A percentile compares a stretch with the other conserved stretches of the same genome.
Evolutionary conservation across 345 rosid species (phyloP).

Genomic region (Gossypium sturtianum): DNA sequence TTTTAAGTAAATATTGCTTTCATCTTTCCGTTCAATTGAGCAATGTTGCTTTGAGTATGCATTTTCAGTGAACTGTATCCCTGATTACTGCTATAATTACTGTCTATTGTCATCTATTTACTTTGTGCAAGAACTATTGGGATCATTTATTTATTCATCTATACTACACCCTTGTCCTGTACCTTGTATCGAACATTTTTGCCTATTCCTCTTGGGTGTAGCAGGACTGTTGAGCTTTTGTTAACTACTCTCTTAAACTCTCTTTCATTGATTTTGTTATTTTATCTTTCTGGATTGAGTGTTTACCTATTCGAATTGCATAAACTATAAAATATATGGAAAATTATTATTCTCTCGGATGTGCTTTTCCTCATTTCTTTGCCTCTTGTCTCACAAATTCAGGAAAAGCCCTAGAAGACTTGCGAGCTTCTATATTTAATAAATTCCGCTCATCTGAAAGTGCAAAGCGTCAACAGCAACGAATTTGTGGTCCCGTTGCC

Average conservation of each 20-base stretch:
- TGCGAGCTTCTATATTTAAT: constrained; percentile 60
- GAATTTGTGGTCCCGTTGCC: constrained; percentile 49
- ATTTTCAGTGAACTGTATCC: no score
- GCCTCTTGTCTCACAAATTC: not conserved
- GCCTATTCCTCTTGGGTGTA: not conserved
- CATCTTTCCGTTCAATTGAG: no score
- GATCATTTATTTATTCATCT: not conserved
- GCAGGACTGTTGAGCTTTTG: not conserved
- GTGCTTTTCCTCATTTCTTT: not conserved
- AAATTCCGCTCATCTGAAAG: constrained; percentile 53
- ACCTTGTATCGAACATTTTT: not conserved
- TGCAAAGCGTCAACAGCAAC: constrained; percentile 61
- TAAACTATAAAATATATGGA: not conserved
- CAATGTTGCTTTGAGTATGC: no score
- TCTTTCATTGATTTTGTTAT: not conserved
- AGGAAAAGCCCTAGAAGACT: constrained; percentile 77
- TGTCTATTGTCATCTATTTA: not conserved
- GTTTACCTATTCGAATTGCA: not conserved
- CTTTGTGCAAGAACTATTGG: not conserved
- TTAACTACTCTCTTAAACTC: not conserved
- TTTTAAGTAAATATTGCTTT: not conserved
- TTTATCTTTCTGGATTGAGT: not conserved
- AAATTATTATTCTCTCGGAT: not conserved
- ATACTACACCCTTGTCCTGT: not conserved
- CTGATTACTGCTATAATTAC: no score